Conservation (phyloP, 306 rosid species). For the Fragaria vesca region DNA sequence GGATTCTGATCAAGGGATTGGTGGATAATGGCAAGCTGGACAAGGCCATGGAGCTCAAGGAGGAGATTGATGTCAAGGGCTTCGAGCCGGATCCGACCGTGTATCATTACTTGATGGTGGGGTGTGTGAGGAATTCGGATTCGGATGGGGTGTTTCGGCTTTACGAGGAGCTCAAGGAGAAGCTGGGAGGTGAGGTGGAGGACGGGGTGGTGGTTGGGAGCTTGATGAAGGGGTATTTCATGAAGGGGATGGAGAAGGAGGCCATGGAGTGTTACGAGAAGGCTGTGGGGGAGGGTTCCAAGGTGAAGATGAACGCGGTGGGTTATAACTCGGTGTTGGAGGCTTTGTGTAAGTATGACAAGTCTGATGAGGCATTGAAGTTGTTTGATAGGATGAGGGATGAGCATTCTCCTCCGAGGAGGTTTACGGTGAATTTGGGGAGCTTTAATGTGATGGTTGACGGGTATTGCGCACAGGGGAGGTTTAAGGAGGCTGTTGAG, state of each 20-base stretch:
- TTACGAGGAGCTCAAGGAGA: constrained; percentile 65
- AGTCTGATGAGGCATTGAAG: constrained; percentile 65
- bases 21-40: constrained; percentile 68
- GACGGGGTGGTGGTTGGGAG: constrained; percentile 80
- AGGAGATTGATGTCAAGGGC: constrained; percentile 64
- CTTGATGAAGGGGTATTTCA: constrained; percentile 86
- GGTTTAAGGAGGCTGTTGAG: constrained; percentile 69
- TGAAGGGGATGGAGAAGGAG: constrained; percentile 79
- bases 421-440: constrained; percentile 70
- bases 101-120: constrained; percentile 80
- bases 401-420: constrained; percentile 63
- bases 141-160: constrained; percentile 58
- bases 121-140: constrained; percentile 60
- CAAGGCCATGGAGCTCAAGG: constrained; percentile 77
- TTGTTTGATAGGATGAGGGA: constrained; percentile 67
- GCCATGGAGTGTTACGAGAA: constrained; percentile 80
- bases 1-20: constrained; percentile 71
- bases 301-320: constrained; percentile 65
- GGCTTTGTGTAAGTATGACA: constrained; percentile 74
- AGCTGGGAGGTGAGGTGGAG: constrained; percentile 58
- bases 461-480: constrained; percentile 67
- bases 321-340: constrained; percentile 82
- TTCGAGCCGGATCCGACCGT: constrained; percentile 61
- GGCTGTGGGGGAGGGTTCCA: constrained; percentile 53
- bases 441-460: constrained; percentile 89